A percentile compares a stretch with the other conserved stretches of the same genome.
These are phyloP conservation scores for Backusella mclennaniae DNA, from an alignment of 192 early-diverging fungal genomes.

Conservation along the genomic window DNA sequence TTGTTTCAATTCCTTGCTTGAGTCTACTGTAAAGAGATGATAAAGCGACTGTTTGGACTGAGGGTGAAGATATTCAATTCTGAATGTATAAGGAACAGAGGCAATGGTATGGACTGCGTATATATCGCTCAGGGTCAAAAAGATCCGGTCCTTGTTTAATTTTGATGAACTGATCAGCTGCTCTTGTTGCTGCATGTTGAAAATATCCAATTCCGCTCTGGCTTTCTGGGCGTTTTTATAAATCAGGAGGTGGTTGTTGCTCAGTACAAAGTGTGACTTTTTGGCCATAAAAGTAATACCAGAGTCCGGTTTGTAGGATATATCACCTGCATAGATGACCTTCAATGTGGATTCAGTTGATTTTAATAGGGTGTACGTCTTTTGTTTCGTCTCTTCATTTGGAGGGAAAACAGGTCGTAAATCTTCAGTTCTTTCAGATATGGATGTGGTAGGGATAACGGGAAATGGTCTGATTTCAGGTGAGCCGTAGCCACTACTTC, in stretches of 20 bases:
- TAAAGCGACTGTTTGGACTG: not conserved
- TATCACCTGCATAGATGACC: slow-evolving; percentile 25
- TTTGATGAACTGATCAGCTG: not conserved
- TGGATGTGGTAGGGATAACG: not conserved
- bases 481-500: not conserved
- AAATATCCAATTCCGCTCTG: slow-evolving; percentile 9
- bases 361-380: not conserved
- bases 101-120: slow-evolving; percentile 19
- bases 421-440: not conserved
- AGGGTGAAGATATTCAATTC: slow-evolving; percentile 30
- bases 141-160: not conserved
- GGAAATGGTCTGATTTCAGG: not conserved
- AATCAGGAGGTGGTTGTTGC: slow-evolving; percentile 23
- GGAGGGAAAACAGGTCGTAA: not conserved
- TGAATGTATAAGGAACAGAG: slow-evolving; percentile 5
- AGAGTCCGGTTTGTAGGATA: slow-evolving; percentile 9
- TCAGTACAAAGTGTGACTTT: slow-evolving; percentile 27
- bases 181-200: not conserved
- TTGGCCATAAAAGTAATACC: slow-evolving; percentile 1
- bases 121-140: not conserved
- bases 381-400: not conserved
- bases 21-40: slow-evolving; percentile 9
- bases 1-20: not conserved
- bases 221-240: slow-evolving; percentile 32
- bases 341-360: not conserved